phyloP scores from a whole-genome alignment of 2,329 filamentous ascomycete genomes.

The Knoxdaviesia proteae region DNA sequence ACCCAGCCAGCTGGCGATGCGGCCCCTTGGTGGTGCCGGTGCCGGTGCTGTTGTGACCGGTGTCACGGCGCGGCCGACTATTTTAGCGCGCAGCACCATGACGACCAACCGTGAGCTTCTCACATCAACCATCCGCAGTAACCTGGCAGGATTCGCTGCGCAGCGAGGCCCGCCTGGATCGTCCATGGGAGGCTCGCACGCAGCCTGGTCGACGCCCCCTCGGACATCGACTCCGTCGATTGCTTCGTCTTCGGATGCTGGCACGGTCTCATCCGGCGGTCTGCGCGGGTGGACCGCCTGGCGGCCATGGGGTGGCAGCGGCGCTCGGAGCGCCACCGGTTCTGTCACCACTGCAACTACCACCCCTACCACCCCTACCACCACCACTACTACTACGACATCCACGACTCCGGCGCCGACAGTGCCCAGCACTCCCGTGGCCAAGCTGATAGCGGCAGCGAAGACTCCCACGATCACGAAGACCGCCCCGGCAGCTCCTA shows the following conservation, averaged over 20 bases:
- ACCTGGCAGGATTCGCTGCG: slow-evolving; percentile 1
- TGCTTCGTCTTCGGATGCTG: slow-evolving; percentile 1
- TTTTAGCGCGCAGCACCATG: slow-evolving; percentile 12
- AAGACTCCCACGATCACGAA: slow-evolving; percentile 11
- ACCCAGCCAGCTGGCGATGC: slow-evolving; percentile 51
- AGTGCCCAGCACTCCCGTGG: slow-evolving; percentile 2
- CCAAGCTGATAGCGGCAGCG: slow-evolving; percentile 2
- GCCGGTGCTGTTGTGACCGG: slow-evolving; percentile 35
- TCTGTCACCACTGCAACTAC: too few relatives aligned
- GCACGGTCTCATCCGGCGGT: background rate
- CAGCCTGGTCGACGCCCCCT: background rate
- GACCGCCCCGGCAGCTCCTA: background rate
- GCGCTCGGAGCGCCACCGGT: too few relatives aligned
- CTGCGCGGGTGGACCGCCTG: slow-evolving; percentile 2
- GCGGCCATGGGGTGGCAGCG: slow-evolving; percentile 2
- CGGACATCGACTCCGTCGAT: slow-evolving; percentile 1
- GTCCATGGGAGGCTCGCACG: background rate
- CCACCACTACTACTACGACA: background rate
- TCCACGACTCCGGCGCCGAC: background rate
- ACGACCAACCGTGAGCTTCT: background rate
- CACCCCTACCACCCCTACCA: too few relatives aligned
- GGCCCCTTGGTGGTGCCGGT: slow-evolving; percentile 30
- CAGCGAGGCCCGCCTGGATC: too few relatives aligned
- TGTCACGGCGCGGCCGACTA: slow-evolving; percentile 37
- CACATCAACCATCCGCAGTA: slow-evolving; percentile 3